These are phyloP conservation scores for Guadua angustifolia DNA, from an alignment of 176 grass and related monocot species.

Conservation along the genomic window DNA sequence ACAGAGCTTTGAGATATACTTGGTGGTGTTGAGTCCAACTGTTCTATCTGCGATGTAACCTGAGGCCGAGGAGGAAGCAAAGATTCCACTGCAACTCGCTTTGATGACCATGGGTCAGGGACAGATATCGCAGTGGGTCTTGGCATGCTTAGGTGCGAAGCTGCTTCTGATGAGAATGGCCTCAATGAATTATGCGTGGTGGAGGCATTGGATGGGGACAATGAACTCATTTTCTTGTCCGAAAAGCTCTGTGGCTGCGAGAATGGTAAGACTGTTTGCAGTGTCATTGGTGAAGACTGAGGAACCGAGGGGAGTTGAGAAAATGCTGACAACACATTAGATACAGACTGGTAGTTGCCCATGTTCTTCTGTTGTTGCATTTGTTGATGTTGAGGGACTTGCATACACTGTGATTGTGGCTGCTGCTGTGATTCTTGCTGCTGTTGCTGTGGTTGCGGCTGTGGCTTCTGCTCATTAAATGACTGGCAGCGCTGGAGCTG, in stretches of 20 bases:
- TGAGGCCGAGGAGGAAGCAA: slow-evolving; percentile 54
- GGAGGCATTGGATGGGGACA: slow-evolving; percentile 53
- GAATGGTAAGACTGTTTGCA: slow-evolving; percentile 57
- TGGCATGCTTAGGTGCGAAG: slow-evolving; percentile 62
- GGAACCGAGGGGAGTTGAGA: slow-evolving; percentile 48
- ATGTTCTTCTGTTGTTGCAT: slow-evolving; percentile 70
- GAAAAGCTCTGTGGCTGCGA: slow-evolving; percentile 69
- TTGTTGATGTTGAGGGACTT: slow-evolving; percentile 73
- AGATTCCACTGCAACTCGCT: slow-evolving; percentile 76
- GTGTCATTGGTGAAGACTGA: slow-evolving; percentile 50
- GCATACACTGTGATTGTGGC: slow-evolving; percentile 61
- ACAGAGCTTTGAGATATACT: slow-evolving; percentile 62
- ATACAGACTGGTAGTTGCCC: slow-evolving; percentile 52
- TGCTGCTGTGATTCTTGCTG: slow-evolving; percentile 54
- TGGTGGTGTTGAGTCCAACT: slow-evolving; percentile 58
- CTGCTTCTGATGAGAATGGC: slow-evolving; percentile 68
- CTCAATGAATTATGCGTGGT: slow-evolving; percentile 57
- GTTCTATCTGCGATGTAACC: slow-evolving; percentile 52
- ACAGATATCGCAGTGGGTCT: slow-evolving; percentile 60
- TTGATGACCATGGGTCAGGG: slow-evolving; percentile 69
- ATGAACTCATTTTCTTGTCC: slow-evolving; percentile 59
- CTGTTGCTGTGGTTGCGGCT: slow-evolving; percentile 48
- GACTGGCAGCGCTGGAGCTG: slow-evolving; percentile 54
- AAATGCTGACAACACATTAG: slow-evolving; percentile 52
- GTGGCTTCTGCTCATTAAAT: slow-evolving; percentile 64